phyloP scores from a whole-genome alignment of 2,329 filamentous ascomycete genomes.

The Colletotrichum paranaense region DNA sequence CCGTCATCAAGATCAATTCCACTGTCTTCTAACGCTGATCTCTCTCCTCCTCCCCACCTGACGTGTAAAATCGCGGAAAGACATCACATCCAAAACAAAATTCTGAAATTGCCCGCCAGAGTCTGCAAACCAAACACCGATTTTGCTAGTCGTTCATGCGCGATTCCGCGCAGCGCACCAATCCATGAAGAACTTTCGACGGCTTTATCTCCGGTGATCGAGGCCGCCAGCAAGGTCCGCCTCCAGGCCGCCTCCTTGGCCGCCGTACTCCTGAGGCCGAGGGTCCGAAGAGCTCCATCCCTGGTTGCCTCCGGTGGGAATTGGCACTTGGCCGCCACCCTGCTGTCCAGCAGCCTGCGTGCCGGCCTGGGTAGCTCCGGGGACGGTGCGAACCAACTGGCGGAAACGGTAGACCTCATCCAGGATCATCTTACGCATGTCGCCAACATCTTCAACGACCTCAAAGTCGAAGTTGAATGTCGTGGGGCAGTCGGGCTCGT shows the following conservation, averaged over 20 bases:
- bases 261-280: conserved; percentile 67
- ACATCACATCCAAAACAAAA: neutral
- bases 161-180: neutral
- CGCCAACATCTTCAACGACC: conserved; percentile 91
- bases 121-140: conserved; percentile 11
- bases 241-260: conserved; percentile 63
- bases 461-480: conserved; percentile 99
- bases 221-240: conserved; percentile 70
- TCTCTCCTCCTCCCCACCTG: neutral
- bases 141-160: conserved; percentile 11
- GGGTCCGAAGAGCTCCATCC: conserved; percentile 72
- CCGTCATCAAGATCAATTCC: conserved; percentile 13
- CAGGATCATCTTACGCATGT: conserved; percentile 98
- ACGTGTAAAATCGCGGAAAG: conserved; percentile 6
- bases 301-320: conserved; percentile 56
- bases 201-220: conserved; percentile 53
- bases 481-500: conserved; percentile 92
- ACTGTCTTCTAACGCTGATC: neutral
- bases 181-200: neutral
- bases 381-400: conserved; percentile 65
- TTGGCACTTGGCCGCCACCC: conserved; percentile 59
- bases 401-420: conserved; percentile 94
- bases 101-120: neutral
- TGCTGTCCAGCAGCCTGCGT: conserved; percentile 47
- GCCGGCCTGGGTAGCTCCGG: conserved; percentile 48